Percentiles rank a stretch among this genome's conserved stretches.
phyloP scores from a whole-genome alignment of 208 protist genomes.

The Crithidia bombi region DNA sequence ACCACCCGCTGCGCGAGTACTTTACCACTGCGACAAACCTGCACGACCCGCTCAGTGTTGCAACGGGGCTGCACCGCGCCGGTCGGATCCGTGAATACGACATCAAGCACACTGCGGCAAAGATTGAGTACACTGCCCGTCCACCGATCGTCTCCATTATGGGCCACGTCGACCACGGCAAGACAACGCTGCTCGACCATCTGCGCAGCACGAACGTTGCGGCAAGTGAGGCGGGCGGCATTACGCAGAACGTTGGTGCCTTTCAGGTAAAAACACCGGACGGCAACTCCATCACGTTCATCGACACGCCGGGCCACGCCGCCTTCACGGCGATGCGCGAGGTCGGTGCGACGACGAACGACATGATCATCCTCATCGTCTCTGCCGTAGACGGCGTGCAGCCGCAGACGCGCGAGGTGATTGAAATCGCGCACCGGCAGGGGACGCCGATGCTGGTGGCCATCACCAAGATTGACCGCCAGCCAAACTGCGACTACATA shows the following conservation, averaged over 20 bases:
- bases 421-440: conserved; percentile 69
- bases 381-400: conserved; percentile 96
- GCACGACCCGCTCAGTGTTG: conserved; percentile 80
- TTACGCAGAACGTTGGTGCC: conserved; percentile 98
- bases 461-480: conserved; percentile 97
- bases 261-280: conserved; percentile 75
- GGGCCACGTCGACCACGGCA: conserved; percentile 99
- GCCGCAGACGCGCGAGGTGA: conserved; percentile 94
- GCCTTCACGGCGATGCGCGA: conserved; percentile 96
- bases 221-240: conserved; percentile 96
- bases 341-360: conserved; percentile 94
- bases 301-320: conserved; percentile 98
- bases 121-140: conserved; percentile 75
- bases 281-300: conserved; percentile 92
- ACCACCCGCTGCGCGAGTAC: conserved; percentile 86
- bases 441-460: conserved; percentile 94
- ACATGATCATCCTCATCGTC: conserved; percentile 97
- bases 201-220: conserved; percentile 94
- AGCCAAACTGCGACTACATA: conserved; percentile 76
- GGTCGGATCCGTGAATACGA: conserved; percentile 84
- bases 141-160: conserved; percentile 98
- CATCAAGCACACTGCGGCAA: conserved; percentile 83
- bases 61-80: conserved; percentile 75
- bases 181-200: conserved; percentile 97
- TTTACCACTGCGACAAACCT: conserved; percentile 87